Evolutionary conservation across 2,329 filamentous ascomycete species (phyloP).

Genomic region (Aspergillus sp.): DNA sequence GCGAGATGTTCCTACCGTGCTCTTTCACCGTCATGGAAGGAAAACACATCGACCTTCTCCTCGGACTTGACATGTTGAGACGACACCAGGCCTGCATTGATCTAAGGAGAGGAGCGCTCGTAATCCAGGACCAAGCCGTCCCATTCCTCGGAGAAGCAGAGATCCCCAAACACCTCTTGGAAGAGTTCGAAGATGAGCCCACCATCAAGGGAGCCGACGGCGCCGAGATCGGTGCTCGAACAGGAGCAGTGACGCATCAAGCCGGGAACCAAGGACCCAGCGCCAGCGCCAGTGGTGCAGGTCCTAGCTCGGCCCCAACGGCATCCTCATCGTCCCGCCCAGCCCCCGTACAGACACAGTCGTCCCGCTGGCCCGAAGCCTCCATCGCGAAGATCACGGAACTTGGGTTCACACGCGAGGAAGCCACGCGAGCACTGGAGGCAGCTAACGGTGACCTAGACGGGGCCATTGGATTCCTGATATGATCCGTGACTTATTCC

Average conservation of each 20-base stretch:
- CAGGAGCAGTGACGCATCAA: conserved; percentile 62
- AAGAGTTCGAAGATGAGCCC: conserved; percentile 75
- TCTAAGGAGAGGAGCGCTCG: conserved; percentile 75
- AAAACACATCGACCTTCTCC: conserved; percentile 88
- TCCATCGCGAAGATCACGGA: conserved; percentile 73
- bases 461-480: conserved; percentile 79
- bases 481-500: conserved; percentile 31
- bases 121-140: conserved; percentile 86
- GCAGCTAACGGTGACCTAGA: conserved; percentile 85
- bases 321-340: conserved; percentile 25
- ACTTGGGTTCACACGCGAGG: conserved; percentile 73
- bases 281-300: not conserved
- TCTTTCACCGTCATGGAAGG: conserved; percentile 99
- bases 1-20: conserved; percentile 80
- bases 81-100: conserved; percentile 93
- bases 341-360: conserved; percentile 21
- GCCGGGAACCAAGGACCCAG: conserved; percentile 23
- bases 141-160: conserved; percentile 90
- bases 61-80: conserved; percentile 96
- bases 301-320: conserved; percentile 17
- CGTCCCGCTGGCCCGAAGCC: conserved; percentile 55
- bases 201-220: conserved; percentile 81
- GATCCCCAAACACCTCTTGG: conserved; percentile 76
- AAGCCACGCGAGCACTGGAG: conserved; percentile 77
- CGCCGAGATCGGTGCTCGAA: conserved; percentile 80